Conservation (phyloP, 441 rosid genomes). For the Brassica hybrid region DNA sequence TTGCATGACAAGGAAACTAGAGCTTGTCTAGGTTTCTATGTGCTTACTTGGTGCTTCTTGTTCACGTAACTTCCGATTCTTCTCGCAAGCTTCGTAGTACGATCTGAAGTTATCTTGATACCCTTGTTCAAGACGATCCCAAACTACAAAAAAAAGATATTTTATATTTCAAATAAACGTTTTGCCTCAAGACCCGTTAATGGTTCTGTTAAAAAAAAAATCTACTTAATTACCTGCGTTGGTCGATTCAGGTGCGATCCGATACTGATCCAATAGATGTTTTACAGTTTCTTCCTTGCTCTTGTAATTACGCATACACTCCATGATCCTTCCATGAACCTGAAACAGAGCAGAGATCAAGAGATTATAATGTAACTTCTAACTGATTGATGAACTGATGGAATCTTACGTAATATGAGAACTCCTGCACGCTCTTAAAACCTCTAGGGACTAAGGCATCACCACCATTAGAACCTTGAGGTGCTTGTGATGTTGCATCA, state of each 20-base stretch:
- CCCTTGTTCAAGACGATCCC: not conserved
- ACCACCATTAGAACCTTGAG: not conserved
- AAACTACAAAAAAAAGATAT: not conserved
- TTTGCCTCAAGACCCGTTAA: not conserved
- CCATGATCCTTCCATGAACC: not conserved
- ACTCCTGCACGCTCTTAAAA: not conserved
- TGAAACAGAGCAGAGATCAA: not conserved
- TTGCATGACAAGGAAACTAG: not conserved
- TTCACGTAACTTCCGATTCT: not conserved
- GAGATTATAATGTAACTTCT: not conserved
- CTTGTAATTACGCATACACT: not conserved
- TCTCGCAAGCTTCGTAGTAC: not conserved
- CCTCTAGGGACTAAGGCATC: not conserved
- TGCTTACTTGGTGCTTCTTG: not conserved
- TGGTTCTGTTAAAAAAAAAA: not conserved
- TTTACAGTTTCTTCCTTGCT: not conserved
- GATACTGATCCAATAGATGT: not conserved
- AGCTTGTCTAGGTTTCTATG: not conserved
- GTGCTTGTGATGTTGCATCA: not conserved
- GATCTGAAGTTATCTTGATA: not conserved
- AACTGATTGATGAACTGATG: not conserved
- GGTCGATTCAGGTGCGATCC: not conserved
- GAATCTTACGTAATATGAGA: not conserved
- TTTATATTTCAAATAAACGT: not conserved
- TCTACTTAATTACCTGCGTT: not conserved